phyloP scores from a whole-genome alignment of 495 filamentous ascomycete species.

The Xylaria cubensis region DNA sequence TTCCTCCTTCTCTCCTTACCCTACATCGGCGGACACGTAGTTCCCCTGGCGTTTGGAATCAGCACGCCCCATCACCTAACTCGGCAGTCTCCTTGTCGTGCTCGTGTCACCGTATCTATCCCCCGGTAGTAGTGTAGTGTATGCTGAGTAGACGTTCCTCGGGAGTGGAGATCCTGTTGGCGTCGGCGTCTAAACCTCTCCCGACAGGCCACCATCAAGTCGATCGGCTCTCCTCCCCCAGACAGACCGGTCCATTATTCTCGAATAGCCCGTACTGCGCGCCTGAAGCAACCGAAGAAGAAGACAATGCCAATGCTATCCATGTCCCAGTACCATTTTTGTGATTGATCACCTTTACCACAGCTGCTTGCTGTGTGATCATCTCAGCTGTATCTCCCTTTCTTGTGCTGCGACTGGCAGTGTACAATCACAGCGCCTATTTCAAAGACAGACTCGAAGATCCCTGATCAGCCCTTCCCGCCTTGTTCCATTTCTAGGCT shows the following conservation, averaged over 20 bases:
- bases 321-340: slow-evolving; percentile 2
- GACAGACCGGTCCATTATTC: slow-evolving; percentile 21
- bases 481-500: slow-evolving; percentile 2
- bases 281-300: slow-evolving; percentile 1
- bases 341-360: slow-evolving; percentile 24
- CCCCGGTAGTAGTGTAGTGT: background rate
- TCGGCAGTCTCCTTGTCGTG: slow-evolving; percentile 1
- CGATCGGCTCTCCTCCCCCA: slow-evolving; percentile 3
- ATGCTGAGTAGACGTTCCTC: slow-evolving; percentile 1
- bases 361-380: slow-evolving; percentile 17
- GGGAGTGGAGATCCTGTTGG: slow-evolving; percentile 17
- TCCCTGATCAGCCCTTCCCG: background rate
- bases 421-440: slow-evolving; percentile 13
- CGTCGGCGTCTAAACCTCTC: slow-evolving; percentile 18
- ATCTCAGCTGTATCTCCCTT: background rate
- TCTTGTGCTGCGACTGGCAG: background rate
- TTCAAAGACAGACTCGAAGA: background rate
- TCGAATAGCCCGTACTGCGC: slow-evolving; percentile 1
- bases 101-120: slow-evolving; percentile 12
- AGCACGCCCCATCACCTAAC: background rate
- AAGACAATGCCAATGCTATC: slow-evolving; percentile 20
- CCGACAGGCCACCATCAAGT: background rate
- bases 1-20: slow-evolving; percentile 6
- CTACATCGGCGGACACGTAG: background rate
- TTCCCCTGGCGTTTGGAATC: slow-evolving; percentile 1